Conservation (phyloP, 192 early-diverging fungal genomes). For the Umbelopsis vinacea region DNA sequence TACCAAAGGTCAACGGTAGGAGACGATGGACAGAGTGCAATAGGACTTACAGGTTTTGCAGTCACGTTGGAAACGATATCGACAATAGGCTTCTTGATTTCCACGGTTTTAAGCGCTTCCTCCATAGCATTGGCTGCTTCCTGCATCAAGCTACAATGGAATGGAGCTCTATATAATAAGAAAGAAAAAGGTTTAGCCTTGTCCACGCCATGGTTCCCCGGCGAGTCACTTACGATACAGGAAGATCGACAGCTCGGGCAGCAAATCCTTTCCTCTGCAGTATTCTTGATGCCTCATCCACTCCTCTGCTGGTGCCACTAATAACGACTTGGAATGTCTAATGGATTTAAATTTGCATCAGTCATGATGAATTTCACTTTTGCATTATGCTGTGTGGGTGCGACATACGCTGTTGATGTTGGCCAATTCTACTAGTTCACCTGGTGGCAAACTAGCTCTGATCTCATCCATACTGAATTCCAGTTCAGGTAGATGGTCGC, state of each 20-base stretch:
- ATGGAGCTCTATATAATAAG: slow-evolving; percentile 69
- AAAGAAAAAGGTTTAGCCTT: slow-evolving; percentile 6
- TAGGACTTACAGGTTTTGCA: slow-evolving; percentile 71
- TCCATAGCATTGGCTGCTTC: slow-evolving; percentile 81
- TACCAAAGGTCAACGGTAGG: not conserved
- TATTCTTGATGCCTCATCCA: slow-evolving; percentile 80
- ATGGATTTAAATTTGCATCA: too few relatives aligned
- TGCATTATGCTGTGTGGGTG: not conserved
- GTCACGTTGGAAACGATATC: slow-evolving; percentile 95
- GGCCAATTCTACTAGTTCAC: slow-evolving; percentile 85
- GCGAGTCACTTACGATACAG: slow-evolving; percentile 75
- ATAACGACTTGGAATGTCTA: slow-evolving; percentile 85
- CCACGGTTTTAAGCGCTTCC: slow-evolving; percentile 66
- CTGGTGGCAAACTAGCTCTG: slow-evolving; percentile 57
- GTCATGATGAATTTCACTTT: not conserved
- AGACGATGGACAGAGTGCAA: not conserved
- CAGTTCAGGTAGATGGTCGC: slow-evolving; percentile 72
- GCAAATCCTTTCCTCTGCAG: slow-evolving; percentile 84
- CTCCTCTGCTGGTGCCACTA: slow-evolving; percentile 85
- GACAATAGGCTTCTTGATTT: slow-evolving; percentile 75
- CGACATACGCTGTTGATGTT: slow-evolving; percentile 76
- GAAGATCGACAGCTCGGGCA: slow-evolving; percentile 84
- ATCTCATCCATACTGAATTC: slow-evolving; percentile 70
- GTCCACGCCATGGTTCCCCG: not conserved
- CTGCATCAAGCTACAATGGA: slow-evolving; percentile 92